Evolutionary conservation across 306 rosid species (phyloP), one percentile per base, ranked within the genome.

Genomic region (Cucumis melo): DNA sequence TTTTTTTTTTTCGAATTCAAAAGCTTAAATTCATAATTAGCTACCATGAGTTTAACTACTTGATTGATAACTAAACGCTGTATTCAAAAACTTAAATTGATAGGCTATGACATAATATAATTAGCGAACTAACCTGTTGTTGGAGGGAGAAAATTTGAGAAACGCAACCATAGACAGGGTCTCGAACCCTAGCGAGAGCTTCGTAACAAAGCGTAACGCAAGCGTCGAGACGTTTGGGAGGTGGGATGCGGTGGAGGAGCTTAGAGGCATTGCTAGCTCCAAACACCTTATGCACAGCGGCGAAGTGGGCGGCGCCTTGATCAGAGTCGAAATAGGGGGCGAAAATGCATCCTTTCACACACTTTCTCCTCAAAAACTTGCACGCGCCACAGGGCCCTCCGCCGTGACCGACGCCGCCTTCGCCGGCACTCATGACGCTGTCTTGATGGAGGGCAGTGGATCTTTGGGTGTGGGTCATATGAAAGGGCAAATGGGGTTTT

Each of bases 191-290:
- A 72, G 93, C 85, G 5, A 88, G 84, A 61, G 98, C 98, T 77
- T 93, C 97, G 41, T 88, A 93, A 75, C 90, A 89, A 41, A 93
- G 97, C 29, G 97, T 86, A 59, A 89, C 82, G 44, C 90, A 96
- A 39, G 98, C 92, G 55, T 93, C 91, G 58, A 89, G 87, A 21
- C 98, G 84, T 51, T 86, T 84, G 59, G 85, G 88, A 2, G 83
- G 76, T 1, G 98, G 97, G 27, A 93, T 82, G 6, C 89, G 59
- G 57, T 67, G 75, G 77, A 93, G 96, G 3, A 93, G 77, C 90
- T 93, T 93, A 13, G 98, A 91, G 78, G 93, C 96, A 82, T 93
- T 93, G 84, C 98, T 93, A 8, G 98, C 98, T n/a, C 98, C 98
- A 68, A 91, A 93, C 72, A 93, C 96, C 82, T 88, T 93, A 54